Evolutionary conservation across 192 early-diverging fungal species (phyloP), one percentile per base, ranked within the genome.

Genomic region (Backusella morwellensis): DNA sequence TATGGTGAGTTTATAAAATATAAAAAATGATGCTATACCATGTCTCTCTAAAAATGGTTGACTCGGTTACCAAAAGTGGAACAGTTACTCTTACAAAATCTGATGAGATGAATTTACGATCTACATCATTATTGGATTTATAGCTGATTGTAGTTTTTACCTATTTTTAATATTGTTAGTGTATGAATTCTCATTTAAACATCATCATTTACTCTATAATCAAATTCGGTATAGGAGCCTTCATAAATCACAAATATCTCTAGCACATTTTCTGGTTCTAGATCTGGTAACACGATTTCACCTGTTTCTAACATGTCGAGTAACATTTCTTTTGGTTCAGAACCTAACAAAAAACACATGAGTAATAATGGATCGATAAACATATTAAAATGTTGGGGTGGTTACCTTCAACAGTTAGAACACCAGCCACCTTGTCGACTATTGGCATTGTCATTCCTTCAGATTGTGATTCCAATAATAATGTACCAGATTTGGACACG

Each of bases 61-160:
- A 90, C 66, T 85, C 84, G 0, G 85, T 89, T 14, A 92, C 84
- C 9, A 78, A 68, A 17, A 94, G 71, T 29, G 88, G 87, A 32
- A 86, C 77, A 40, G 80, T 70, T 17, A 91, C 81, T 3, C 88
- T 85, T 19, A 92, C 79, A 32, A 73, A 82, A 47, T 91, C 81
- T 2, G 85, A 82, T 9, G 86, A 84, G 9, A 81, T 76, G 56
- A 88, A 90, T 12, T 82, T 52, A 29, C 74, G 75, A 42, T 71
- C 29, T 68, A 81, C 81, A 34, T 77, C 84, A 52, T 87, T 81
- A 75, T 35, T 34, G 7, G 73, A 79, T 21, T 77, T 78, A 67
- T 88, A 91, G 36, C 76, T 67, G 14, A 86, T 74, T 5, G 78
- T 77, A 23, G 89, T 75, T 41, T 84, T 84, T 6, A 91, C 66